phyloP scores from a whole-genome alignment of 345 rosid genomes.

The Acer yangbiense region DNA sequence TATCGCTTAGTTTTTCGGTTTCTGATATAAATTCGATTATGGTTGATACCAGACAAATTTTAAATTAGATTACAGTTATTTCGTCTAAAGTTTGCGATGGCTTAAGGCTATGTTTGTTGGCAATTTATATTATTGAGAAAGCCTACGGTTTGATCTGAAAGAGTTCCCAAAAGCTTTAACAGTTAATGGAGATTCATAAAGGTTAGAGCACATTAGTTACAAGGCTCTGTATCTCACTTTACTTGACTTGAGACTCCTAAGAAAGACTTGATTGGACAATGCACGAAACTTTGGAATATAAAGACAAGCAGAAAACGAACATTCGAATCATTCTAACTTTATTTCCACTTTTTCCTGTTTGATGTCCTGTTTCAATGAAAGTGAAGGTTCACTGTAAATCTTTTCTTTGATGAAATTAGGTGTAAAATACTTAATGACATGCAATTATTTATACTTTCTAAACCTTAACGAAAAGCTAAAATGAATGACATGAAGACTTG shows the following conservation, averaged over 20 bases:
- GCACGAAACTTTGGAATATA: not conserved
- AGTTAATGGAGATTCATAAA: not conserved
- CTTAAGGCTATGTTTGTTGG: not conserved
- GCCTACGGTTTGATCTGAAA: not conserved
- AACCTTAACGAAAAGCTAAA: not conserved
- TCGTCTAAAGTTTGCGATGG: not conserved
- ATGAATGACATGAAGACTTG: not conserved
- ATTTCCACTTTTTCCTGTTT: not conserved
- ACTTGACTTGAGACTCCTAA: not conserved
- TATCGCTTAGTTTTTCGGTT: not conserved
- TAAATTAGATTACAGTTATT: not conserved
- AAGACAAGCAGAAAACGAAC: not conserved
- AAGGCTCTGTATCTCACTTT: not conserved
- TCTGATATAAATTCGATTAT: not conserved
- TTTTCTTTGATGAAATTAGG: not conserved
- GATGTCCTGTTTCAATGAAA: not conserved
- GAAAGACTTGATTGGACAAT: not conserved
- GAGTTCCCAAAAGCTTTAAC: not conserved
- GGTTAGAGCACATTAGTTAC: not conserved
- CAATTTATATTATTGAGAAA: not conserved
- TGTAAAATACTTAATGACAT: not conserved
- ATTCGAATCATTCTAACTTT: not conserved
- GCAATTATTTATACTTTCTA: not conserved
- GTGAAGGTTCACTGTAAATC: not conserved
- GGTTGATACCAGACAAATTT: too few species aligned